Base-by-base conservation (phyloP, 345 rosid species). In the Euphorbia peplus region DNA sequence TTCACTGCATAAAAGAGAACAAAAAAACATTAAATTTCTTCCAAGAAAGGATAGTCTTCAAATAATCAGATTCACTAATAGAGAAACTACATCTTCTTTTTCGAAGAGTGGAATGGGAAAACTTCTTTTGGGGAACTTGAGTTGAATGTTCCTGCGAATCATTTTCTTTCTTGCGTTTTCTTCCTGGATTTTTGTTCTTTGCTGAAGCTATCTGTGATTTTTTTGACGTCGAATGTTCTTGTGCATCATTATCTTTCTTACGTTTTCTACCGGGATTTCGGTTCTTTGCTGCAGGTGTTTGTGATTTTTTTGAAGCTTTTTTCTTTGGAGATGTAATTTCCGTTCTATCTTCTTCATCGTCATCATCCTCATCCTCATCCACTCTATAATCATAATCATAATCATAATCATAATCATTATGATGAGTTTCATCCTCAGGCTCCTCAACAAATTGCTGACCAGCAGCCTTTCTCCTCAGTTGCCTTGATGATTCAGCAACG, bases 41-140 rank as follows among this genome's bases (percentile, higher is more conserved):
- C 3, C 1, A 64, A 62, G 8, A 13, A 68, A 65, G 59, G 24
- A 68, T 63, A 46, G 9, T 35, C 12, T 54, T 30, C n/a, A 66
- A 15, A 50, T 58, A 24, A 16, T 4, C 54, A 42, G 48, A 51
- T 50, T 41, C n/a, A 15, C 8, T 52, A 28, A 48, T 68, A 56
- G 30, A 51, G 60, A 75, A 75, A 35, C 75, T 72, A 91, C 75
- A 60, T 72, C 88, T 80, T 78, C 66, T 89, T 73, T 79, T 86
- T 46, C 91, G 81, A 56, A 85, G 89, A 74, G 86, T 81, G 59
- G 96, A 76, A 81, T 88, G 96, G 52, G 91, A 71, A 71, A 93
- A 91, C 71, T 87, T 93, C 82, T 86, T 83, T 44, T 69, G 70
- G 19, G 81, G 81, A 53, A 79, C 71, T 64, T 88, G 69, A 3